Evolutionary conservation across 2,329 filamentous ascomycete genomes (phyloP).

Genomic region (Nothophoma quercina): DNA sequence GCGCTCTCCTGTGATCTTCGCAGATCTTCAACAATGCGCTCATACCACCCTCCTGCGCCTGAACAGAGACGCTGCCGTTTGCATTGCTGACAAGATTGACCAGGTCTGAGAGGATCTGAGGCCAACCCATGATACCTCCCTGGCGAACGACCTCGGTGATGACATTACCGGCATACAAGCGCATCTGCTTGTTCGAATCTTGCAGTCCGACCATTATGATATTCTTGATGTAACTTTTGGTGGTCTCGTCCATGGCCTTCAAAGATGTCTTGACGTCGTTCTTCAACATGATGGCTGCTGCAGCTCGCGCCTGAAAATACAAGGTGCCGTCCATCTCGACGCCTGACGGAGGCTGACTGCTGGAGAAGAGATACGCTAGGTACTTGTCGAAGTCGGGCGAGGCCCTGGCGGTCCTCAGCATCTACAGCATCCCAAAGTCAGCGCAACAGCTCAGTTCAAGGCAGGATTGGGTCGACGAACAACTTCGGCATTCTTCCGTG

Average conservation of each 20-base stretch:
- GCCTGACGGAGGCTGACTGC: constrained; percentile 66
- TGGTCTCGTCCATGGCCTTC: constrained; percentile 76
- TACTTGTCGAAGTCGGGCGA: constrained; percentile 98
- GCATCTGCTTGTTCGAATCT: constrained; percentile 82
- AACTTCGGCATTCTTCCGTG: constrained; percentile 88
- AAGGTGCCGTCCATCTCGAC: constrained; percentile 66
- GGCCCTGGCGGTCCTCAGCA: constrained; percentile 87
- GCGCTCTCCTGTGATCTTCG: constrained; percentile 87
- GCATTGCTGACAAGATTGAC: constrained; percentile 79
- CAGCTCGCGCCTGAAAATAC: constrained; percentile 80
- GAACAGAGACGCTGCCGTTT: constrained; percentile 69
- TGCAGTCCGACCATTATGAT: constrained; percentile 80
- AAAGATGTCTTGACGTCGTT: constrained; percentile 84
- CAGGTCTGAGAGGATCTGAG: constrained; percentile 85
- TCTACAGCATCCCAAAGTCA: constrained; percentile 62
- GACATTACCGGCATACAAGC: constrained; percentile 89
- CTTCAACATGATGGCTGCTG: constrained; percentile 93
- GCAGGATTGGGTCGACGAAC: constrained; percentile 61
- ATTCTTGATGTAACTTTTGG: constrained; percentile 78
- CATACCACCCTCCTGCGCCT: constrained; percentile 93
- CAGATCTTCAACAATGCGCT: constrained; percentile 92
- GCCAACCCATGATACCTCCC: constrained; percentile 89
- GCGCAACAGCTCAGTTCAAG: constrained; percentile 21
- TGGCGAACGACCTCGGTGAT: constrained; percentile 89
- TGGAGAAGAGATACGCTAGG: constrained; percentile 88